Base-by-base conservation (phyloP, 352 stramenopile genomes). In the Globisporangium ultimum region DNA sequence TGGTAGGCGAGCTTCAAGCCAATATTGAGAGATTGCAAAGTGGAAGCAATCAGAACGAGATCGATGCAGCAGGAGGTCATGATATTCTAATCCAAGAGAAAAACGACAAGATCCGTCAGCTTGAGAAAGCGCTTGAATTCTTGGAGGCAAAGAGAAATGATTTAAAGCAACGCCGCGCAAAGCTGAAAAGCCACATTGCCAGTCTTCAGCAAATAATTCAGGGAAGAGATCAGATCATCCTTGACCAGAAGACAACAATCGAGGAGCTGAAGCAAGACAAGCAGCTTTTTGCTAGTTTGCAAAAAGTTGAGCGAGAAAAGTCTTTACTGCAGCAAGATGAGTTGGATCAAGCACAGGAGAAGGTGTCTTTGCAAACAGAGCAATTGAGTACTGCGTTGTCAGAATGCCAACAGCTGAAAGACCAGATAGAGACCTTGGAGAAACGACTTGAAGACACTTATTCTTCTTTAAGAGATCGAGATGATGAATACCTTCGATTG, bases 201-300 rank as follows among this genome's bases (percentile, higher is more conserved):
- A 59, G 68, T 1, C 53, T 80, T 13, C 42, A 78, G 28, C 55
- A 68, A 40, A 67, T 53, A 8, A 47, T 78, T 32, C 48, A 71
- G 6, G 67, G 71, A 28, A 67, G 60, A 21, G 68, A 74, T 13
- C 40, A 48, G 2, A 70, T 69, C 34, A 65, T 71, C 6, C 43
- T 61, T 55, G 63, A 70, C 5, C 55, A 71, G 15, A 69, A 76
- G 55, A 66, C 54, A 5, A 64, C 49, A 2, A 61, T 80, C 52
- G 55, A 71, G 45, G 67, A 76, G 43, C 53, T 81, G 20, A 71
- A 78, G 32, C 68, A 76, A 11, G 69, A 71, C 14, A 78, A 74
- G 20, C 59, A 72, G 42, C 51, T 80, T 1, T 62, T 76, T 11
- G 41, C 47, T 46, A 76, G 66, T 46, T 60, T 77, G 48, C 69